phyloP scores from a whole-genome alignment of 2,329 filamentous ascomycete genomes.

The Fusarium piperis region DNA sequence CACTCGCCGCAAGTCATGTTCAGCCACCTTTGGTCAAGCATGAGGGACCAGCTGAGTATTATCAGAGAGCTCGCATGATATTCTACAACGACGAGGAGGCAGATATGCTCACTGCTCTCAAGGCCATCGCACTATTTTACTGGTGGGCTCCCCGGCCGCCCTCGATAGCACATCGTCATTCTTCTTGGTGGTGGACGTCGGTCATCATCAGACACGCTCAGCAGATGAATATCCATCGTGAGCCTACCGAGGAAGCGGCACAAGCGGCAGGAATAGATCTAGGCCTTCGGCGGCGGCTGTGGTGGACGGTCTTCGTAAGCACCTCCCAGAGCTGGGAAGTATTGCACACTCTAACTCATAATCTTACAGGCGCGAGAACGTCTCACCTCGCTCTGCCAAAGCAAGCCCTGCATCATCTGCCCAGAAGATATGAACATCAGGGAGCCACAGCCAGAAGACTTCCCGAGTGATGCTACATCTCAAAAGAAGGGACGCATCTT shows the following conservation, averaged over 20 bases:
- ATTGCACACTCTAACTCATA: neutral
- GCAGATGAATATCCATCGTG: constrained; percentile 55
- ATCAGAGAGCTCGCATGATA: constrained; percentile 50
- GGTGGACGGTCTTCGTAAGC: constrained; percentile 38
- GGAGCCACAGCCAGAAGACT: constrained; percentile 51
- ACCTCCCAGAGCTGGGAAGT: neutral
- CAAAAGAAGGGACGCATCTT: constrained; percentile 52
- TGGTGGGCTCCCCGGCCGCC: constrained; percentile 56
- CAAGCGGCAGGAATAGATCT: constrained; percentile 9
- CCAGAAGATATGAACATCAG: constrained; percentile 53
- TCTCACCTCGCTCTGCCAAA: constrained; percentile 54
- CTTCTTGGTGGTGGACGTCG: constrained; percentile 58
- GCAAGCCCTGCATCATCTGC: constrained; percentile 55
- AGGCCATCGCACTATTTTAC: constrained; percentile 53
- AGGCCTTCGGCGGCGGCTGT: constrained; percentile 23
- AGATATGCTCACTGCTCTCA: constrained; percentile 48
- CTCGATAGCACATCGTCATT: constrained; percentile 50
- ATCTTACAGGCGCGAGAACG: constrained; percentile 27
- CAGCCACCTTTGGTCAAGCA: constrained; percentile 53
- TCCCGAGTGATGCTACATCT: constrained; percentile 44
- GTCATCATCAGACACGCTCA: constrained; percentile 55
- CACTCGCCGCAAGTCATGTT: constrained; percentile 53
- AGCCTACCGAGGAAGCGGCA: constrained; percentile 38
- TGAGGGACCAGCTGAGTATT: constrained; percentile 50
- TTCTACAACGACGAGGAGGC: constrained; percentile 54